Evolutionary conservation across 306 rosid species (phyloP), one percentile per base, ranked within the genome.

Genomic region (Gastrolobium villosum): DNA sequence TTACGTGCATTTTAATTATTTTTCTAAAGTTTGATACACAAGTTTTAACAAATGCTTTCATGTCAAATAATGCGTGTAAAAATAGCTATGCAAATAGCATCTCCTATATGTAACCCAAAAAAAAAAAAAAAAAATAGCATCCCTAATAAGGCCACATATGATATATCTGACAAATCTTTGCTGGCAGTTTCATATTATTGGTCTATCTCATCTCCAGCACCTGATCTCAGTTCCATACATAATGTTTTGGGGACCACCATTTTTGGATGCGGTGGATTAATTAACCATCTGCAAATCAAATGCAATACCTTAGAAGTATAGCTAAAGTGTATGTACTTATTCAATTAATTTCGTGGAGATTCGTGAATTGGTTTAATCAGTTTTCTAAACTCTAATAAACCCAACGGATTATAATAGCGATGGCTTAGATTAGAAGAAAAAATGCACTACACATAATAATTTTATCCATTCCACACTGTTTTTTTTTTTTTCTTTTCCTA

Each of bases 151-250:
- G 40, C 45, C 26, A 28, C 7, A 6, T 63, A 30, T 66, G 26
- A 36, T 52, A 50, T 9, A 31, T 46, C 37, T 64, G 60, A 74
- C 75, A 35, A 64, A 30, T 57, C 65, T 8, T 43, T 11, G 66
- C 82, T 84, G 82, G 68, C 82, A 76, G 2, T 70, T 71, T 63
- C 79, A 72, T 48, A 34, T 82, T 81, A 81, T 74, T 46, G 40
- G 36, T 53, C 69, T 63, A 44, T 35, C 32, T 15, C 56, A 40
- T 61, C 59, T 62, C 43, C 37, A 60, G 49, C 78, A 39, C 40
- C 50, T 71, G 14, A 64, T 73, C 59, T 39, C 68, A 54, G 68
- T 81, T 60, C 5, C 15, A 35, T 6, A 56, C 54, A 44, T 6
- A 35, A 46, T 39, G 57, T 36, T 46, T 31, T 34, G 7, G 48